A percentile compares a stretch with the other conserved stretches of the same genome.
Conservation (phyloP, 495 filamentous ascomycete species). For the Coniosporium apollinis region DNA sequence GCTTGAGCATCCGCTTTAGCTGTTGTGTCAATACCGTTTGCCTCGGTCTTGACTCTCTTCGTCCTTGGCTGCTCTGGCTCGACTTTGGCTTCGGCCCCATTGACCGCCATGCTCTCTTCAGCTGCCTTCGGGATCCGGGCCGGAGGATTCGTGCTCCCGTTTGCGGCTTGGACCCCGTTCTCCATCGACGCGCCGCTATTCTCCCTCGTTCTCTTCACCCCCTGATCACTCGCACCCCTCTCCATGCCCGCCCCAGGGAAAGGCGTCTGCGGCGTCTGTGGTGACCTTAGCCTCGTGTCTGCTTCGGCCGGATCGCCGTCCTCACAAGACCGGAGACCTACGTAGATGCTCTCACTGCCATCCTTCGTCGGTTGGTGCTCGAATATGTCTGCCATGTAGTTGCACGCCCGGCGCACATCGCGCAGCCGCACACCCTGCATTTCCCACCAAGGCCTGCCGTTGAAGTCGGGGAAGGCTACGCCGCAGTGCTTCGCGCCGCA, state of each 20-base stretch:
- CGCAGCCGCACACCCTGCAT: constrained; percentile 43
- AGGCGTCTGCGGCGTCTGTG: constrained; percentile 1
- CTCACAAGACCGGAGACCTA: constrained; percentile 17
- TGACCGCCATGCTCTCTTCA: not conserved
- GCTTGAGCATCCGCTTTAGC: not conserved
- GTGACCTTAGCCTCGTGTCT: constrained; percentile 8
- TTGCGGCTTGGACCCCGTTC: too few species aligned
- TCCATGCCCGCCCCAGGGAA: not conserved
- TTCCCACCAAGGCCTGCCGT: constrained; percentile 70
- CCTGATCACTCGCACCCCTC: too few species aligned
- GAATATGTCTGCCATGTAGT: constrained; percentile 59
- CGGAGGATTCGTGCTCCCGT: constrained; percentile 3
- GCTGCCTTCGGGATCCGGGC: not conserved
- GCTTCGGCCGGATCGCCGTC: constrained; percentile 11
- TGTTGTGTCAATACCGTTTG: not conserved
- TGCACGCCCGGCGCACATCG: constrained; percentile 47
- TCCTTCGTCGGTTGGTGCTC: constrained; percentile 39
- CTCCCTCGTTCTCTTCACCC: not conserved
- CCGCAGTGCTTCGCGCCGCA: constrained; percentile 56
- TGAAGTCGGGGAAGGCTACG: constrained; percentile 55
- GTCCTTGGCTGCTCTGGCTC: constrained; percentile 6
- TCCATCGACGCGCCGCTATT: too few species aligned
- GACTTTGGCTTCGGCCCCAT: constrained; percentile 6
- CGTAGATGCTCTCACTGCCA: constrained; percentile 18
- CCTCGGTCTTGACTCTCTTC: constrained; percentile 3